Base-by-base conservation (phyloP, 108 stramenopile species). In the Chaetoceros tenuissimus region DNA sequence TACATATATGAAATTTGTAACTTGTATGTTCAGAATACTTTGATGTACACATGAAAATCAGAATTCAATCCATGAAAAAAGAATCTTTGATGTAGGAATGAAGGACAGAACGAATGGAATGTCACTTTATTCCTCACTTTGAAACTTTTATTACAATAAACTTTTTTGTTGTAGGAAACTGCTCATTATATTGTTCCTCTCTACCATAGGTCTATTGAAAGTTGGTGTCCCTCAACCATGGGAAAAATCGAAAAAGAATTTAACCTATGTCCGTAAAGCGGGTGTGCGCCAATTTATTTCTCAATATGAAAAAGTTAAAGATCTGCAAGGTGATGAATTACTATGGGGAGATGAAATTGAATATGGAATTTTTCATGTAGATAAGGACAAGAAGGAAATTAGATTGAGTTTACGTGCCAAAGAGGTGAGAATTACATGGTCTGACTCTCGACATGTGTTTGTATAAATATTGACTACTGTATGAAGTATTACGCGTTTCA, bases 321-420 rank as follows among this genome's bases (percentile, higher is more conserved):
- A 97, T 69, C 74, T 96, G 13, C 78, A 88, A 57, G 83, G 87
- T 24, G 94, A 99, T 64, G 94, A 94, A 61, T 74, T 98, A 24
- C 55, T 92, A 27, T 99, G 95, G 95, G 98, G 98, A 29, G 98
- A 99, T 65, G 98, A 99, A 74, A 84, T 98, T 57, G 98, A 99
- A 75, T 95, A 94, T 68, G 96, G 94, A 5, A 73, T 97, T 28
- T 94, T 99, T 71, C 64, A 74, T 59, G 51, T 97, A 25, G 95
- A 96, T 58, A 51, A 66, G 1, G 80, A 92, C 25, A 63, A 73
- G 3, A 91, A 88, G 62, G 90, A 89, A 40, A 70, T 96, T 43
- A 80, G 93, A 23, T 55, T 96, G 43, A 74, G 73, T 52, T 72
- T 92, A 64, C 75, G 89, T 34, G 88, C 81, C 28, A 90, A 91